Evolutionary conservation across 306 rosid genomes (phyloP), one percentile per base, ranked within the genome.

Genomic region (Acacia melanoxylon): DNA sequence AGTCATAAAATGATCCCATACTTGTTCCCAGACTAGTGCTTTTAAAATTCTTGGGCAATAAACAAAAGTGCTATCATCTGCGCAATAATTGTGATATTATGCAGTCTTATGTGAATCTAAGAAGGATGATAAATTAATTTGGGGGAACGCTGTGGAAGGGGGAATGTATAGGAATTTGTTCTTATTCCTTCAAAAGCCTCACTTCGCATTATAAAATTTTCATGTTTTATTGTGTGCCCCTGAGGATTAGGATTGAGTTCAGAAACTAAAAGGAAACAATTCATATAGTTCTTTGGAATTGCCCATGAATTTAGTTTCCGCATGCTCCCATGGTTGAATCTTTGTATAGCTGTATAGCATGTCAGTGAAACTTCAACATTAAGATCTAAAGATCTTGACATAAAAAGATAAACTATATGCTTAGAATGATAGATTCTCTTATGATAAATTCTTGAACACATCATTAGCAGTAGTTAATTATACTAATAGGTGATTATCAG

Each of bases 101-200:
- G 61, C 51, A 41, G 10, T 54, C 71, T 74, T 59, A 12, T 61
- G 37, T 74, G 69, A 75, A 42, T 78, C 79, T 68, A 41, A 41
- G 74, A 20, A 70, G 79, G 15, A 80, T 46, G 51, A 79, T 45
- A 84, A 71, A 72, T 82, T 84, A 74, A 80, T 63, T 35, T 35
- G 72, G 61, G 59, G 33, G 65, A 45, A 77, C 74, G 46, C 22
- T 62, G 68, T 42, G 62, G 24, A 76, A 66, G 48, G 54, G 76
- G 51, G 73, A 45, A 58, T 31, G 84, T 69, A 35, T 48, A 15
- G 75, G 92, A 83, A 91, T 81, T 84, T 80, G 86, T 87, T 88
- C 94, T 80, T 80, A 79, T 85, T 84, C 75, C 81, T 77, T 75
- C 33, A 49, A 25, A 79, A 42, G 77, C 62, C 72, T 35, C 41